Evolutionary conservation across 352 stramenopile species (phyloP), one percentile per base, ranked within the genome.

Genomic region (Elongisporangium undulatum): DNA sequence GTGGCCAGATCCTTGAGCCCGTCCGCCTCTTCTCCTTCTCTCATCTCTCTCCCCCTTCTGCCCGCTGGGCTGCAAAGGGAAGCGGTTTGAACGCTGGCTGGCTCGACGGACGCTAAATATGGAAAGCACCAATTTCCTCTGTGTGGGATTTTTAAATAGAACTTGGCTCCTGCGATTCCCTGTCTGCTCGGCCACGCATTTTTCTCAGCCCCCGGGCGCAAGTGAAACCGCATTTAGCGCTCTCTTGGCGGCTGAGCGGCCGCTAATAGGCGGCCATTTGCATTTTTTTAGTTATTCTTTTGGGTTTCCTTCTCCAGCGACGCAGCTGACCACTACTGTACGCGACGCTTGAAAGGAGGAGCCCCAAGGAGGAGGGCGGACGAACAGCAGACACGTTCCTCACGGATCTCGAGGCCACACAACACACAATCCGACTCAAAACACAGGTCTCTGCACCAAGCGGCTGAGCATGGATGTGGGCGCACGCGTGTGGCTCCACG

Each of bases 401-500:
- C 29, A 41, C 29, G 29, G 29, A 41, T 41, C 29, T 15, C 29
- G 5, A 41, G 29, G 9, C 29, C 29, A 41, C 29, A 41, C 29
- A 41, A 41, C 29, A 41, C 29, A 41, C 29, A 41, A 41, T 15
- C 29, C 29, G 13, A 41, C 29, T 41, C 29, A 41, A 41, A 41
- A 41, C 29, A 41, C 29, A 41, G 29, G 29, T 41, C 29, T 41
- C 9, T 41, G 29, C 29, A 41, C 29, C 29, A 41, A 41, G 29
- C 29, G 29, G 29, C 29, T 41, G 29, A 59, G 49, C n/a, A 94
- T 94, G 85, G 85, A 94, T 67, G 71, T 80, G 12, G 81, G 77
- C 45, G 69, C 79, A 53, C 75, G 68, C 68, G 83, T 94, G 53
- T 94, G 85, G 85, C 57, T 94, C 24, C 67, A 75, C 21, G 79